A percentile compares a stretch with the other conserved stretches of the same genome.
Evolutionary conservation across 495 filamentous ascomycete species (phyloP).

Genomic region (Aspergillus bertholletiae): DNA sequence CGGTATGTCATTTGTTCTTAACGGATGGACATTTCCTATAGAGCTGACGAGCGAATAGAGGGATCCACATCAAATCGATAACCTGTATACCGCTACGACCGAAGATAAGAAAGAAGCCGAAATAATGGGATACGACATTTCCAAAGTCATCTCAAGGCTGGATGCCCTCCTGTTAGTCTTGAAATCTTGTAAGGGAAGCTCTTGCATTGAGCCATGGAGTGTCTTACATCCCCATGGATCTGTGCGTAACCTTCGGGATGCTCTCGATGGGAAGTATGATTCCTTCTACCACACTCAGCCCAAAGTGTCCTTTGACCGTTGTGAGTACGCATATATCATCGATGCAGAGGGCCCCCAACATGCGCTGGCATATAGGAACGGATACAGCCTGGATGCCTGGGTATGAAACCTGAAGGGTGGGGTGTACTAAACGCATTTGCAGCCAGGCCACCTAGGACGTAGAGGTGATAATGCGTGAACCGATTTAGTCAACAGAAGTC

Average conservation of each 20-base stretch:
- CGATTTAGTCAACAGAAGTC: no score
- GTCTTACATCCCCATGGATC: slow-evolving; percentile 52
- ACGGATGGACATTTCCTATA: no score
- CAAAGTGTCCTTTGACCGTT: slow-evolving; percentile 44
- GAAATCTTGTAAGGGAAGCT: slow-evolving; percentile 57
- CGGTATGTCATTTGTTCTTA: slow-evolving; percentile 24
- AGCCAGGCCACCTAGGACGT: no score
- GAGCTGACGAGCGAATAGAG: slow-evolving; percentile 28
- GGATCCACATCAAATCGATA: slow-evolving; percentile 58
- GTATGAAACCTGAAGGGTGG: no score
- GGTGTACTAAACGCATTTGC: no score
- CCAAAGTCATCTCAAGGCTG: slow-evolving; percentile 45
- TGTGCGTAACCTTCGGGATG: slow-evolving; percentile 32
- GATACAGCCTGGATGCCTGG: slow-evolving; percentile 20
- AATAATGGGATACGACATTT: no score
- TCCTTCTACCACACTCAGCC: slow-evolving; percentile 45
- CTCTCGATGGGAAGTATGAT: slow-evolving; percentile 50
- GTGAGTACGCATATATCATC: slow-evolving; percentile 55
- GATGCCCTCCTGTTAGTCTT: slow-evolving; percentile 61
- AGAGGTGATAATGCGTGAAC: no score
- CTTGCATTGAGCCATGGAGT: slow-evolving; percentile 57
- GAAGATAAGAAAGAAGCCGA: no score
- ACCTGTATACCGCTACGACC: slow-evolving; percentile 44
- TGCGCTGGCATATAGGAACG: slow-evolving; percentile 18
- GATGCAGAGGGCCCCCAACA: slow-evolving; percentile 55